A percentile compares a stretch with the other conserved stretches of the same genome.
These are phyloP conservation scores for Termitomyces eurrhizus DNA, from an alignment of 768 basidiomycete species.

Conservation along the genomic window DNA sequence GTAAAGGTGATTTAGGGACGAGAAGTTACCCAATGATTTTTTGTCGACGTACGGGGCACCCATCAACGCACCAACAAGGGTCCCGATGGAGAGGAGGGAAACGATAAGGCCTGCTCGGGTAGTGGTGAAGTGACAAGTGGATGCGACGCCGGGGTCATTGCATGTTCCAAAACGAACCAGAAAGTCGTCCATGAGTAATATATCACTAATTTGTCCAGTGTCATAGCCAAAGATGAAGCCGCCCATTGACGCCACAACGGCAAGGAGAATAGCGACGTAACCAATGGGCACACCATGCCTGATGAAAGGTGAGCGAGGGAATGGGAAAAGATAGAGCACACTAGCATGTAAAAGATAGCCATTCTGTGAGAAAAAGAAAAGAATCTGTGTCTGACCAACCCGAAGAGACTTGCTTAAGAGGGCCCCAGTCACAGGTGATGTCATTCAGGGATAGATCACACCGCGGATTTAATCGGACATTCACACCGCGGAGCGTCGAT, in stretches of 20 bases:
- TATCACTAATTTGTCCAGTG: conserved; percentile 76
- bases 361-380: conserved; percentile 4
- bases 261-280: conserved; percentile 58
- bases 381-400: background rate
- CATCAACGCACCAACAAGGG: conserved; percentile 54
- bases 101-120: conserved; percentile 68
- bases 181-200: conserved; percentile 71
- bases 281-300: conserved; percentile 63
- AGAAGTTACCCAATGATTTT: background rate
- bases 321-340: background rate
- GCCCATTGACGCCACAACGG: conserved; percentile 67
- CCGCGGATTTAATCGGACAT: background rate
- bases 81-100: conserved; percentile 66
- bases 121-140: conserved; percentile 48
- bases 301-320: background rate
- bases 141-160: conserved; percentile 29
- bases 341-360: conserved; percentile 19
- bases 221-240: conserved; percentile 70
- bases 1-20: background rate
- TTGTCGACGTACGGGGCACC: conserved; percentile 52
- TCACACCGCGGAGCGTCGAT: background rate
- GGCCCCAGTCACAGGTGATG: conserved; percentile 1
- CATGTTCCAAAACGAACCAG: conserved; percentile 58
- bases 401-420: background rate
- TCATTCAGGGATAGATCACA: conserved; percentile 2